Evolutionary conservation across 208 protist species (phyloP).

Genomic region (Hexamita inflata): DNA sequence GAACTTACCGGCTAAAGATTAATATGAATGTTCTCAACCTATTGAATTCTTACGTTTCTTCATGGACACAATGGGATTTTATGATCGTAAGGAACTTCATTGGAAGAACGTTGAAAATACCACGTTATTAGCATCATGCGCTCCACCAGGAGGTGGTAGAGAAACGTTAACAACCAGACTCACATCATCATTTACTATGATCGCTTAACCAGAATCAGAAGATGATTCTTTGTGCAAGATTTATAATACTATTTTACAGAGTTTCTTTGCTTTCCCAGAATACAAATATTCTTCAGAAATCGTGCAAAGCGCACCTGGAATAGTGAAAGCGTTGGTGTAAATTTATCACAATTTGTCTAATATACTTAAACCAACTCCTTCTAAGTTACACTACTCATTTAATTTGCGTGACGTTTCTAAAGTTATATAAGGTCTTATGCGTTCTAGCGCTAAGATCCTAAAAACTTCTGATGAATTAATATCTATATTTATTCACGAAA

Average conservation of each 20-base stretch:
- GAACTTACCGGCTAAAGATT: conserved; percentile 84
- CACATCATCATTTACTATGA: conserved; percentile 64
- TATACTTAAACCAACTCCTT: conserved; percentile 49
- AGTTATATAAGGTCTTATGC: conserved; percentile 73
- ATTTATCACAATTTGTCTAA: conserved; percentile 61
- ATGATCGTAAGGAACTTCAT: conserved; percentile 12
- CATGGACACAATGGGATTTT: conserved; percentile 70
- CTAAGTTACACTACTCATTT: conserved; percentile 91
- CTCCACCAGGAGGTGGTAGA: conserved; percentile 75
- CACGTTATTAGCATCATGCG: conserved; percentile 65
- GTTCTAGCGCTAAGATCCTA: background rate
- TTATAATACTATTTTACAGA: conserved; percentile 67
- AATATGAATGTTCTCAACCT: conserved; percentile 81
- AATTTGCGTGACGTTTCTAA: conserved; percentile 87
- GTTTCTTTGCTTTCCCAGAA: conserved; percentile 69
- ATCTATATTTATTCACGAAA: conserved; percentile 26
- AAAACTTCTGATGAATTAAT: conserved; percentile 53
- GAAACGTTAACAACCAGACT: conserved; percentile 66
- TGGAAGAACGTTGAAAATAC: conserved; percentile 24
- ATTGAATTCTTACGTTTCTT: conserved; percentile 87
- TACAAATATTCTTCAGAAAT: conserved; percentile 51
- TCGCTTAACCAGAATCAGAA: conserved; percentile 70
- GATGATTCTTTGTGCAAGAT: conserved; percentile 76
- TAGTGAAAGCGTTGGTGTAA: conserved; percentile 66
- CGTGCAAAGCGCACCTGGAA: conserved; percentile 5